Base-by-base conservation (phyloP, 768 basidiomycete species). In the Dioszegia crocea region DNA sequence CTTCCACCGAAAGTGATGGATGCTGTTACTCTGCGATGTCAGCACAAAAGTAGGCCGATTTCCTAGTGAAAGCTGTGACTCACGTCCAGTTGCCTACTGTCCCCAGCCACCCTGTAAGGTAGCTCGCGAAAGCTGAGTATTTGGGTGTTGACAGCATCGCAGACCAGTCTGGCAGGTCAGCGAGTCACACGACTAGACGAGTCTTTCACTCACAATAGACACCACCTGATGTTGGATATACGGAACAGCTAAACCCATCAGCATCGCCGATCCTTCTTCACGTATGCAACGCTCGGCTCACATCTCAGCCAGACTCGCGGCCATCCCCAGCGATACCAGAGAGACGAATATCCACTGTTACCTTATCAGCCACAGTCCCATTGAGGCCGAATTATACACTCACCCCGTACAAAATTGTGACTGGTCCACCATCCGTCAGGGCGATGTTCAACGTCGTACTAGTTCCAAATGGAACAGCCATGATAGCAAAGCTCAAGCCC, bases 51-150 rank as follows among this genome's bases (percentile, higher is more conserved):
- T 6, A n/a, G n/a, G n/a, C n/a, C n/a, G n/a, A n/a, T n/a, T n/a
- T n/a, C n/a, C n/a, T n/a, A n/a, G n/a, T n/a, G n/a, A n/a, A n/a
- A n/a, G n/a, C n/a, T n/a, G n/a, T n/a, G n/a, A 62, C 71, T 60
- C 30, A 73, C 71, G 83, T 86, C 85, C 85, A 87, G 14, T 85
- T 83, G 24, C 86, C 86, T 27, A 85, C 84, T 65, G 85, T 78
- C 1, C 83, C 84, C 17, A 86, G 75, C 86, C 86, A 87, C 5
- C 86, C 85, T 56, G 84, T 84, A 46, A 86, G 82, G 83, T 85
- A 87, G 16, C 83, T 84, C 2, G 82, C 73, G 9, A 85, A 64
- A 6, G 85, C 74, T 52, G 82, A 79, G 56, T 79, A 80, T 48
- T 77, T 78, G 0, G 84, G 82, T 2, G 84, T 80, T 0, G 83